Evolutionary conservation across 192 early-diverging fungal genomes (phyloP).

Genomic region (Jimgerdemannia lactiflua): DNA sequence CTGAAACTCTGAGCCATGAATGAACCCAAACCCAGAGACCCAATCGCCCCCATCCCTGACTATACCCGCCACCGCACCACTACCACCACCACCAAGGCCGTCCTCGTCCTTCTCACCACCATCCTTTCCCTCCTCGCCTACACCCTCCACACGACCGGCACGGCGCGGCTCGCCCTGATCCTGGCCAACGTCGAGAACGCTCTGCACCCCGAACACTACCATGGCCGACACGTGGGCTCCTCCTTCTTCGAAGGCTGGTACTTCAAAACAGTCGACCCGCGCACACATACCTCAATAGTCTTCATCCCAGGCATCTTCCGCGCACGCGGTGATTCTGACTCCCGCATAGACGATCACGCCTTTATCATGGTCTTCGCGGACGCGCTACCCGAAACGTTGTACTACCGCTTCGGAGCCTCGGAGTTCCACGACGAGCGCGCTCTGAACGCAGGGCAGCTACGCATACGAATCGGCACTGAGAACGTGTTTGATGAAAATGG

Average conservation of each 20-base stretch:
- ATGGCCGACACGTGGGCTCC: conserved; percentile 24
- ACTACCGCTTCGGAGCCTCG: conserved; percentile 34
- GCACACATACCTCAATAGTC: conserved; percentile 19
- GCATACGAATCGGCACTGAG: conserved; percentile 13
- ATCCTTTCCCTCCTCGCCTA: background rate
- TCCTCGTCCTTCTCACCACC: background rate
- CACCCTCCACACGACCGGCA: background rate
- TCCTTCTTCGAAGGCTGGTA: conserved; percentile 48
- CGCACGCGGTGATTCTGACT: background rate
- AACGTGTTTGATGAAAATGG: conserved; percentile 36
- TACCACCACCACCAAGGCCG: background rate
- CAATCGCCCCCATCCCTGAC: too few relatives aligned
- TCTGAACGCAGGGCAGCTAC: conserved; percentile 1
- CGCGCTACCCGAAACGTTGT: conserved; percentile 21
- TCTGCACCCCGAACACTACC: conserved; percentile 22
- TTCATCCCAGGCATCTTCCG: conserved; percentile 41
- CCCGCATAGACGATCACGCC: conserved; percentile 26
- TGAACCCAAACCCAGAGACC: too few relatives aligned
- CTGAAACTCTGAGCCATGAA: too few relatives aligned
- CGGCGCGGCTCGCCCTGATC: background rate
- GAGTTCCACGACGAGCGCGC: conserved; percentile 27
- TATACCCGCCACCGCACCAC: too few relatives aligned
- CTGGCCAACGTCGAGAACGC: background rate
- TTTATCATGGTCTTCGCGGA: conserved; percentile 31
- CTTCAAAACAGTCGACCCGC: conserved; percentile 30